Percentiles rank a stretch among this genome's conserved stretches.
Evolutionary conservation across 108 stramenopile genomes (phyloP).

Genomic region (Pelagomonas calceolata): DNA sequence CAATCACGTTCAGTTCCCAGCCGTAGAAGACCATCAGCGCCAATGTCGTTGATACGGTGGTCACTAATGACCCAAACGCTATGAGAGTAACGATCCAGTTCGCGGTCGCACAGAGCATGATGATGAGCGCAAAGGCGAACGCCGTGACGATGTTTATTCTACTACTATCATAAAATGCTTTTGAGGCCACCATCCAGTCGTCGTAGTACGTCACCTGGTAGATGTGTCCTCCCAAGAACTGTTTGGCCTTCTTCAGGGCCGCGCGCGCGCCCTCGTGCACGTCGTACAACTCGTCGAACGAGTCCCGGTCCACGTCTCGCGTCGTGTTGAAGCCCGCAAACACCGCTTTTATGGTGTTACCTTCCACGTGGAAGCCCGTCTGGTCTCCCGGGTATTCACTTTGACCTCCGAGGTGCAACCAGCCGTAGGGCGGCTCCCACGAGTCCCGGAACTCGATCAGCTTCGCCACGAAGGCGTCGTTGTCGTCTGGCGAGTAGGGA

Average conservation of each 20-base stretch:
- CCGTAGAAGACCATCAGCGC: constrained; percentile 4
- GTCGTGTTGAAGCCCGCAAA: neutral
- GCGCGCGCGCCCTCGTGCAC: neutral
- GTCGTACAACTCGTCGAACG: neutral
- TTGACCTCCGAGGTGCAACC: neutral
- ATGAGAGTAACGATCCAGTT: neutral
- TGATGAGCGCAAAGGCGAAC: neutral
- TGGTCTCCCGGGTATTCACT: no score
- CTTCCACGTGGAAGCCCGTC: neutral
- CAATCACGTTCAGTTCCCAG: constrained; percentile 11
- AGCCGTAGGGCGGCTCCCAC: neutral
- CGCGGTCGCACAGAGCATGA: neutral
- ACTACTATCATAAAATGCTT: neutral
- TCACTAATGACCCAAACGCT: neutral
- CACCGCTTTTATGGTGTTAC: neutral
- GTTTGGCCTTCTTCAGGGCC: neutral
- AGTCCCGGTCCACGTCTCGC: neutral
- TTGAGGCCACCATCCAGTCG: neutral
- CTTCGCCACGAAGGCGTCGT: neutral
- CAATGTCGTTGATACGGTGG: neutral
- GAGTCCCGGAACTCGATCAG: neutral
- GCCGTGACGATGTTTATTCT: neutral
- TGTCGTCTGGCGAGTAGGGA: neutral
- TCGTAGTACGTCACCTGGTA: neutral
- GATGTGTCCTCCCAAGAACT: neutral